phyloP scores from a whole-genome alignment of 2,329 filamentous ascomycete genomes.

The Pestalotiopsis sp. region DNA sequence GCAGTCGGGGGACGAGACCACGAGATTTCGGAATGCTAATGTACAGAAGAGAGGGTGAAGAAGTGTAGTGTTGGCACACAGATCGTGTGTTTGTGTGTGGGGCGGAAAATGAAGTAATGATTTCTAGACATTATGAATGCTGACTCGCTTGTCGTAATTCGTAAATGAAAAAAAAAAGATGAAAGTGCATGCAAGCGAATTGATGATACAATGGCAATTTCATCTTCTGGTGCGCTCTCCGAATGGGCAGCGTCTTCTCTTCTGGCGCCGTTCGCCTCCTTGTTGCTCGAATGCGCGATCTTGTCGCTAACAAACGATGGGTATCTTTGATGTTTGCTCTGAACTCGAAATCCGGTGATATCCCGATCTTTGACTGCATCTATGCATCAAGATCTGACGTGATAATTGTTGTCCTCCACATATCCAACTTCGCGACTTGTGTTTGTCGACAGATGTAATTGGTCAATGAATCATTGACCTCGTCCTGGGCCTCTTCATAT shows the following conservation, averaged over 20 bases:
- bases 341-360: slow-evolving; percentile 12
- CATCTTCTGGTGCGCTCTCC: neutral
- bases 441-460: neutral
- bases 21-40: slow-evolving; percentile 25
- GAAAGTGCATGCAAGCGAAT: neutral
- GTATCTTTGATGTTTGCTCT: slow-evolving; percentile 16
- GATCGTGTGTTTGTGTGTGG: slow-evolving; percentile 13
- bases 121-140: slow-evolving; percentile 35
- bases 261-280: neutral
- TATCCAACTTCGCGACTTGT: neutral
- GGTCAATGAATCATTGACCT: slow-evolving; percentile 13
- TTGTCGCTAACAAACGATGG: slow-evolving; percentile 10
- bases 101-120: slow-evolving; percentile 29
- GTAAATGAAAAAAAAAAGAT: slow-evolving; percentile 20
- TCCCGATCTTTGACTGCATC: slow-evolving; percentile 7
- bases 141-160: slow-evolving; percentile 30
- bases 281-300: slow-evolving; percentile 11
- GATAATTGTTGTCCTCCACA: neutral
- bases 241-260: neutral
- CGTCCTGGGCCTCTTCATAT: slow-evolving; percentile 41
- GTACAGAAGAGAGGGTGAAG: slow-evolving; percentile 30
- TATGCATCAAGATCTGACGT: slow-evolving; percentile 10
- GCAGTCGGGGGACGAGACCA: slow-evolving; percentile 31
- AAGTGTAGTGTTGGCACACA: slow-evolving; percentile 24
- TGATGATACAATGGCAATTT: slow-evolving; percentile 6